A percentile compares a stretch with the other conserved stretches of the same genome.
Evolutionary conservation across 192 early-diverging fungal genomes (phyloP).

Genomic region (Mortierella alpina): DNA sequence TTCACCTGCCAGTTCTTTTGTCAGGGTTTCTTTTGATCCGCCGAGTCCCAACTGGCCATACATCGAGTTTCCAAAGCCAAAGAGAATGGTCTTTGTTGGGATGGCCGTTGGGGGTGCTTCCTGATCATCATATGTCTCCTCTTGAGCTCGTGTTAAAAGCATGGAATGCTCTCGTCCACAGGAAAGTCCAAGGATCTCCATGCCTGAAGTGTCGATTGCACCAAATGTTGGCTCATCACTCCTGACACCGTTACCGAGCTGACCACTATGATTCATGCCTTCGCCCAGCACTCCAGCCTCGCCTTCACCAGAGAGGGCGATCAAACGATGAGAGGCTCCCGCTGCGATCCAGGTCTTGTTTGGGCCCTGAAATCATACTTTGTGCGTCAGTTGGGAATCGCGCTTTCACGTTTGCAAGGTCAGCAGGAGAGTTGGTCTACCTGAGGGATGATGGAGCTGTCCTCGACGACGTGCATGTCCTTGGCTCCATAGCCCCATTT

Average conservation of each 20-base stretch:
- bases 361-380: slow-evolving; percentile 9
- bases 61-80: slow-evolving; percentile 74
- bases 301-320: slow-evolving; percentile 30
- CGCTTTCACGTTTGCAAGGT: no score
- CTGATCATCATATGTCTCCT: slow-evolving; percentile 3
- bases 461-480: slow-evolving; percentile 26
- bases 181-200: slow-evolving; percentile 53
- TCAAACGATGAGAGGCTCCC: slow-evolving; percentile 38
- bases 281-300: slow-evolving; percentile 55
- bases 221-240: slow-evolving; percentile 19
- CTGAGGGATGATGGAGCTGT: slow-evolving; percentile 25
- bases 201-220: slow-evolving; percentile 41
- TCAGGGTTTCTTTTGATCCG: slow-evolving; percentile 43
- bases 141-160: slow-evolving; percentile 51
- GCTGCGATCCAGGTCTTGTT: slow-evolving; percentile 44
- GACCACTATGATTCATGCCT: slow-evolving; percentile 64
- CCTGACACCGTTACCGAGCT: slow-evolving; percentile 54
- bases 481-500: slow-evolving; percentile 47
- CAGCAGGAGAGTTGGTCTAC: slow-evolving; percentile 1
- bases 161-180: slow-evolving; percentile 79
- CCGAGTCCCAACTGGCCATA: slow-evolving; percentile 75
- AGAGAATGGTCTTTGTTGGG: slow-evolving; percentile 46
- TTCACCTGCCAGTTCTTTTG: slow-evolving; percentile 27
- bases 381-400: background rate
- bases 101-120: background rate